A percentile compares a stretch with the other conserved stretches of the same genome.
These are phyloP conservation scores for Elaeis oleifera DNA, from an alignment of 202 grass and related monocot genomes.

Conservation along the genomic window DNA sequence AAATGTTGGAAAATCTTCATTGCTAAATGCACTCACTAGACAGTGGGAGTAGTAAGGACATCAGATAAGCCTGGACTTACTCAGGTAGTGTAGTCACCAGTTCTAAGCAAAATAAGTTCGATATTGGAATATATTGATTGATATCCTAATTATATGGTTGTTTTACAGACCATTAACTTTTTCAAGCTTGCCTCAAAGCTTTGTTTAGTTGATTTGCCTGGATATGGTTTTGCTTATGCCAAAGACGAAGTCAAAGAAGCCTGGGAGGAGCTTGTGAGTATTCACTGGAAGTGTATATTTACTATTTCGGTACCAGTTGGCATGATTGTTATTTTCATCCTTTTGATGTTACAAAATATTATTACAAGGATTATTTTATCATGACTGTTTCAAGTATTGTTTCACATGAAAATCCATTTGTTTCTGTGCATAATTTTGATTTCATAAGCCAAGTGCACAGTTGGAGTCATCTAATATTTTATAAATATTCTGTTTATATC, in stretches of 20 bases:
- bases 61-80: conserved; percentile 98
- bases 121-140: conserved; percentile 4
- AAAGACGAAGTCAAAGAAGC: conserved; percentile 96
- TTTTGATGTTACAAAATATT: too few species aligned
- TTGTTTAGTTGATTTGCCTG: conserved; percentile 83
- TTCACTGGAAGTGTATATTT: neutral
- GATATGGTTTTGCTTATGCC: conserved; percentile 99
- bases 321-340: neutral
- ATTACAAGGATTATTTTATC: too few species aligned
- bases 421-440: too few species aligned
- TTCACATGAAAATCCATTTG: too few species aligned
- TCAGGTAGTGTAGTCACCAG: conserved; percentile 41
- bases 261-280: conserved; percentile 94
- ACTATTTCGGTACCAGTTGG: neutral
- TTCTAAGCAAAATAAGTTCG: neutral
- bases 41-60: conserved; percentile 87
- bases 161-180: conserved; percentile 75
- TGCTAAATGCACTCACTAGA: conserved; percentile 92
- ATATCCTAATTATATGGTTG: conserved; percentile 10
- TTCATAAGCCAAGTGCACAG: too few species aligned
- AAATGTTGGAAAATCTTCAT: conserved; percentile 88
- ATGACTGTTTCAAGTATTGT: too few species aligned
- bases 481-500: too few species aligned
- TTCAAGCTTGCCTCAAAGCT: conserved; percentile 82
- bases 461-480: too few species aligned